A percentile compares a stretch with the other conserved stretches of the same genome.
Evolutionary conservation across 2,329 filamentous ascomycete species (phyloP).

Genomic region (Alternaria triticina): DNA sequence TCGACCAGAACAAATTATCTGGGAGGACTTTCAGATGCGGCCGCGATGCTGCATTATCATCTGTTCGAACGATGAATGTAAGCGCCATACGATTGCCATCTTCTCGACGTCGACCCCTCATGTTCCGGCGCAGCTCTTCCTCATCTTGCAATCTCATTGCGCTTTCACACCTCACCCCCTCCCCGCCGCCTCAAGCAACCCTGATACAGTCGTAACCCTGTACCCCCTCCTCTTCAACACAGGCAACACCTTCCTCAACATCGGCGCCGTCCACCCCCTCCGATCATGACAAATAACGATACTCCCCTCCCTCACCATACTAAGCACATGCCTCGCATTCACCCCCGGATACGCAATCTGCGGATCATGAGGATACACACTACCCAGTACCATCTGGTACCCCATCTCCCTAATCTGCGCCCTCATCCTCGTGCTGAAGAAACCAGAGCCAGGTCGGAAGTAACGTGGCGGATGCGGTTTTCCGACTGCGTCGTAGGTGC

Average conservation of each 20-base stretch:
- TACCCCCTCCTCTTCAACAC: slow-evolving; percentile 75
- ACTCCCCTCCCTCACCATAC: slow-evolving; percentile 76
- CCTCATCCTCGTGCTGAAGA: slow-evolving; percentile 78
- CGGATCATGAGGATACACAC: slow-evolving; percentile 90
- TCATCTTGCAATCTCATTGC: background rate
- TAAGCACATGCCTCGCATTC: slow-evolving; percentile 80
- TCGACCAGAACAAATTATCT: background rate
- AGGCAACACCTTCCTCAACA: slow-evolving; percentile 75
- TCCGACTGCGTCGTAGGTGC: slow-evolving; percentile 58
- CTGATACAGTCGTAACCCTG: slow-evolving; percentile 68
- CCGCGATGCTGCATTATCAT: background rate
- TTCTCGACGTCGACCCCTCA: background rate
- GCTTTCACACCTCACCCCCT: background rate
- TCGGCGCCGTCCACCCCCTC: slow-evolving; percentile 80
- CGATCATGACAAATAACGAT: slow-evolving; percentile 89
- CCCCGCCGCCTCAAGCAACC: slow-evolving; percentile 19
- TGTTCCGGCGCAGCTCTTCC: background rate
- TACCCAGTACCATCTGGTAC: slow-evolving; percentile 78
- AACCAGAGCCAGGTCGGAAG: slow-evolving; percentile 84
- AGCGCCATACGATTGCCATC: background rate
- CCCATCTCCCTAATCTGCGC: slow-evolving; percentile 64
- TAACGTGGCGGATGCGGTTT: slow-evolving; percentile 63
- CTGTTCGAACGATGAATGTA: background rate
- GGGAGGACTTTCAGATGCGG: background rate
- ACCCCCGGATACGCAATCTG: slow-evolving; percentile 73